phyloP scores from a whole-genome alignment of 2,329 filamentous ascomycete genomes.

The Ophiostoma triangulosporum region DNA sequence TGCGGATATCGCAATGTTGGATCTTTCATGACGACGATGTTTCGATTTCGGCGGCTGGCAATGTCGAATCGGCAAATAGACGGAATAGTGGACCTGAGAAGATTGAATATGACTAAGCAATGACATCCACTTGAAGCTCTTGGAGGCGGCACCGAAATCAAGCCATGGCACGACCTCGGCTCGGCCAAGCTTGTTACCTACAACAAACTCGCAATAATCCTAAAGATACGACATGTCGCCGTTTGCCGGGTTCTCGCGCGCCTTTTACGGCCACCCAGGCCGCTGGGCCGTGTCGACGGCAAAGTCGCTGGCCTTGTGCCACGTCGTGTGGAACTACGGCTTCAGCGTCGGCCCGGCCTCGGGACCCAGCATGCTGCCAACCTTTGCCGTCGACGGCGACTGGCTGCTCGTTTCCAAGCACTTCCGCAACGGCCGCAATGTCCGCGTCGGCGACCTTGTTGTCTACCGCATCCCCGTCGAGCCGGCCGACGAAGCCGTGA shows the following conservation, averaged over 20 bases:
- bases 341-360: slow-evolving; percentile 44
- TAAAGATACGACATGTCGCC: too few relatives aligned
- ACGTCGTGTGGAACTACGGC: slow-evolving; percentile 46
- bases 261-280: slow-evolving; percentile 27
- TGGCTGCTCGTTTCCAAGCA: slow-evolving; percentile 53
- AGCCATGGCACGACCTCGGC: not conserved
- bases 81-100: not conserved
- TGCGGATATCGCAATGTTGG: too few relatives aligned
- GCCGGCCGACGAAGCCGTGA: slow-evolving; percentile 48
- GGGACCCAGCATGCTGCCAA: slow-evolving; percentile 85
- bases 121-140: too few relatives aligned
- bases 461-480: slow-evolving; percentile 63
- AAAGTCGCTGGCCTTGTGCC: slow-evolving; percentile 33
- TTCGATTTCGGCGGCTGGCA: too few relatives aligned
- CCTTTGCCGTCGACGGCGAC: slow-evolving; percentile 54
- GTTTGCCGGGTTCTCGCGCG: slow-evolving; percentile 10
- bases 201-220: not conserved
- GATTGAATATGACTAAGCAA: slow-evolving; percentile 1
- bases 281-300: slow-evolving; percentile 30
- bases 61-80: too few relatives aligned
- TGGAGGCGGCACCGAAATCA: not conserved
- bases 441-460: slow-evolving; percentile 72
- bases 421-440: slow-evolving; percentile 52
- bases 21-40: too few relatives aligned
- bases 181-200: too few relatives aligned